phyloP scores from a whole-genome alignment of 2,329 filamentous ascomycete species.

The Paraphaeosphaeria minitans region DNA sequence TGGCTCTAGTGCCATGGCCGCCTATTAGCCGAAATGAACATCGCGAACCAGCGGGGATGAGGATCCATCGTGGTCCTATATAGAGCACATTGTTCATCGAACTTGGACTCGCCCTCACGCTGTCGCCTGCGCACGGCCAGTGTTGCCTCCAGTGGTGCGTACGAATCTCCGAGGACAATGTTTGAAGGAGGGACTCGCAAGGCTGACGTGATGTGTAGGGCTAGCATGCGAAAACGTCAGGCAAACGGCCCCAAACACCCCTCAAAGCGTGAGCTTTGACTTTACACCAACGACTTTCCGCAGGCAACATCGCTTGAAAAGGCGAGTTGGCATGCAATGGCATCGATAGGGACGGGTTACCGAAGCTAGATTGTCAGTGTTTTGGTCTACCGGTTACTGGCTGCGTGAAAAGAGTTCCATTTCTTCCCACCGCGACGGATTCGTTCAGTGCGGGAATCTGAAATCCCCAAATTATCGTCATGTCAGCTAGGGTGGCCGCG shows the following conservation, averaged over 20 bases:
- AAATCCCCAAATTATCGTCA: no score
- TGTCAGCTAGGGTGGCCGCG: no score
- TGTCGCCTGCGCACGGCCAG: constrained; percentile 10
- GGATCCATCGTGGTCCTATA: neutral
- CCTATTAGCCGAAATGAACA: constrained; percentile 7
- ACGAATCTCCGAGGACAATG: neutral
- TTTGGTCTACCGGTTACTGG: neutral
- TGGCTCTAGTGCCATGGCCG: neutral
- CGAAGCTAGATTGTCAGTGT: neutral
- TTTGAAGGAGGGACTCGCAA: neutral
- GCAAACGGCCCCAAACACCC: neutral
- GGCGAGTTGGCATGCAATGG: no score
- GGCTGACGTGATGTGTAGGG: neutral
- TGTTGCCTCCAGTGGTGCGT: neutral
- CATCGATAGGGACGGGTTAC: neutral
- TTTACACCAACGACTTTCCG: neutral
- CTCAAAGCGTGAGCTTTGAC: neutral
- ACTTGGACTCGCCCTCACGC: neutral
- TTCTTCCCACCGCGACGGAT: neutral
- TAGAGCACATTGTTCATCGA: neutral
- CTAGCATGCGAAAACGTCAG: neutral
- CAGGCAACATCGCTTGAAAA: neutral
- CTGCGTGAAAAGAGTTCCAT: neutral
- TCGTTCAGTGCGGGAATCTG: no score
- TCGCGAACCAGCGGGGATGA: constrained; percentile 1